These are phyloP conservation scores for Leersia perrieri DNA, from an alignment of 176 grass and related monocot genomes.

Conservation along the genomic window DNA sequence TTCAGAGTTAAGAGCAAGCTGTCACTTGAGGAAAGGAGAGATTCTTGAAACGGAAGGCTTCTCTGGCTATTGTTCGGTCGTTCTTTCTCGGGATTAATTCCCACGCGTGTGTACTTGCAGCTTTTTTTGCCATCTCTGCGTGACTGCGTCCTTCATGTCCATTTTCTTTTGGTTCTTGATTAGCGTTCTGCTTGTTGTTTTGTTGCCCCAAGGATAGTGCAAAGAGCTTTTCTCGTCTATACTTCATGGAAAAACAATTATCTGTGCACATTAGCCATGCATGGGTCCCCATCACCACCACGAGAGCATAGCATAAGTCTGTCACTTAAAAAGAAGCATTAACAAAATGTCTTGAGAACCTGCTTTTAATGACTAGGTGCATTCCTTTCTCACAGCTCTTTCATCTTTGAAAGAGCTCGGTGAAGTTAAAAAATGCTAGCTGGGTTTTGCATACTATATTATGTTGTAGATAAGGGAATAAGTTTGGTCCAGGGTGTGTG, in stretches of 20 bases:
- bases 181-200: slow-evolving; percentile 47
- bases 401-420: slow-evolving; percentile 64
- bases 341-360: slow-evolving; percentile 67
- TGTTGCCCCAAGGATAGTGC: slow-evolving; percentile 47
- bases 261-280: slow-evolving; percentile 60
- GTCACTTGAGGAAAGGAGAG: slow-evolving; percentile 56
- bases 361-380: slow-evolving; percentile 53
- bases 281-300: slow-evolving; percentile 63
- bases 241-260: slow-evolving; percentile 47
- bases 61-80: slow-evolving; percentile 22
- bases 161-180: slow-evolving; percentile 40
- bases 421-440: slow-evolving; percentile 49
- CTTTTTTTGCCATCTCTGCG: slow-evolving; percentile 27
- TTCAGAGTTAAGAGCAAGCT: slow-evolving; percentile 23
- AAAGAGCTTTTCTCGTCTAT: slow-evolving; percentile 48
- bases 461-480: slow-evolving; percentile 77
- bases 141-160: slow-evolving; percentile 33
- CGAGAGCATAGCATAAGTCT: slow-evolving; percentile 73
- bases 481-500: slow-evolving; percentile 35
- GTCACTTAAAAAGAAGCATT: slow-evolving; percentile 70
- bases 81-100: slow-evolving; percentile 50
- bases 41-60: slow-evolving; percentile 45
- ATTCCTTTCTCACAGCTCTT: slow-evolving; percentile 67
- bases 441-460: slow-evolving; percentile 33
- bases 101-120: slow-evolving; percentile 42